phyloP scores from a whole-genome alignment of 208 protist species.

The Lotmaria passim region DNA sequence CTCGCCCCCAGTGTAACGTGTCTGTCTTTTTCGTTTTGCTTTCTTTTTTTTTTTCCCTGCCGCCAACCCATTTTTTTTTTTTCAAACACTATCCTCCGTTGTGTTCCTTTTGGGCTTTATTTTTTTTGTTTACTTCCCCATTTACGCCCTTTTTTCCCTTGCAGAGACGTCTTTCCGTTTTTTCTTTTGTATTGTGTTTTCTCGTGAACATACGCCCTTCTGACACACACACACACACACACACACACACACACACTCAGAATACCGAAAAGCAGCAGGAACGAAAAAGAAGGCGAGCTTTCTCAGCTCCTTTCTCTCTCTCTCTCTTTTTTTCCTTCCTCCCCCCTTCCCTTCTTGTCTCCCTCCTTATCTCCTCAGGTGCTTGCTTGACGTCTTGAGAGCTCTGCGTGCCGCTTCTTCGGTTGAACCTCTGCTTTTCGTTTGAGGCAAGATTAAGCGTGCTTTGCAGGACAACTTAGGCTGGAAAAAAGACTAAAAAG shows the following conservation, averaged over 20 bases:
- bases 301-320: neutral
- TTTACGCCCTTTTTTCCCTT: neutral
- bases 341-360: neutral
- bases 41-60: conserved; percentile 5
- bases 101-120: conserved; percentile 5
- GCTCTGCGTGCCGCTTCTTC: neutral
- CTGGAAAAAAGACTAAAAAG: neutral
- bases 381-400: neutral
- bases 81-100: conserved; percentile 10
- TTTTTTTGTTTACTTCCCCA: conserved; percentile 11
- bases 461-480: too few species aligned
- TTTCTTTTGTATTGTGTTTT: conserved; percentile 1
- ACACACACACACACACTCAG: neutral
- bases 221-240: conserved; percentile 3
- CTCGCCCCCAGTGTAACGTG: neutral
- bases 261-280: neutral
- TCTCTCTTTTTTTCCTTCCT: neutral
- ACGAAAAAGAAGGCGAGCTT: neutral
- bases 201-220: conserved; percentile 7
- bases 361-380: conserved; percentile 8
- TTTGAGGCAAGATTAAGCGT: conserved; percentile 8
- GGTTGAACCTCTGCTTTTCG: conserved; percentile 12
- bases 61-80: conserved; percentile 7
- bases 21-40: neutral
- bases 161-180: conserved; percentile 22